Evolutionary conservation across 1,139 yeast genomes (phyloP).

Genomic region (Hansenula sp.): DNA sequence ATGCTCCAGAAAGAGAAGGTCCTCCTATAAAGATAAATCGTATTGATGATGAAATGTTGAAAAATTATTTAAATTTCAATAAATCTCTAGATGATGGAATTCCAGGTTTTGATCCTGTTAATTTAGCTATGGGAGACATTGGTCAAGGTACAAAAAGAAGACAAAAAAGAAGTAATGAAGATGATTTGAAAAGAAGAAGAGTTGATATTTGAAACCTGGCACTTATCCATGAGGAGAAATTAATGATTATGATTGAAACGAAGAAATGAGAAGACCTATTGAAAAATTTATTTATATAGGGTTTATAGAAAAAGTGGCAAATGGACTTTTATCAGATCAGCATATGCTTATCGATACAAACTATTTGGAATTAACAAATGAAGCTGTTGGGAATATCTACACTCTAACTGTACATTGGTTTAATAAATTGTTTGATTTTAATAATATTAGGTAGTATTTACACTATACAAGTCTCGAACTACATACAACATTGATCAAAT

Average conservation of each 20-base stretch:
- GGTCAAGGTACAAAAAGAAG: conserved; percentile 22
- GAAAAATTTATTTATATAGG: neutral
- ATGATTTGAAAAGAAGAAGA: conserved; percentile 22
- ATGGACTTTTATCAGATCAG: no score
- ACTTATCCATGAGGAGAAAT: conserved; percentile 9
- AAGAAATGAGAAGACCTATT: neutral
- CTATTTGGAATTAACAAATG: no score
- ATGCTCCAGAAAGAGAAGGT: conserved; percentile 41
- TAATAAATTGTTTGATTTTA: no score
- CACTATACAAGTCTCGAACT: no score
- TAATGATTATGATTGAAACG: conserved; percentile 15
- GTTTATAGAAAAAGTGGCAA: no score
- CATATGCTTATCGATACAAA: neutral
- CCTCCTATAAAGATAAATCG: conserved; percentile 35
- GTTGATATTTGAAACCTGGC: conserved; percentile 9
- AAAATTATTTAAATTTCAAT: conserved; percentile 56
- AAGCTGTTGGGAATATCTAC: no score
- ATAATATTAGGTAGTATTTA: no score
- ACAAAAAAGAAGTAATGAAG: conserved; percentile 16
- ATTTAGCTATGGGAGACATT: conserved; percentile 61
- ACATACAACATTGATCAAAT: no score
- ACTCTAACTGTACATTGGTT: no score
- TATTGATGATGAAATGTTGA: conserved; percentile 46
- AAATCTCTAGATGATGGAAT: conserved; percentile 69
- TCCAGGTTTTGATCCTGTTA: conserved; percentile 72